phyloP scores from a whole-genome alignment of 345 rosid genomes.

The Boechera retrofracta region DNA sequence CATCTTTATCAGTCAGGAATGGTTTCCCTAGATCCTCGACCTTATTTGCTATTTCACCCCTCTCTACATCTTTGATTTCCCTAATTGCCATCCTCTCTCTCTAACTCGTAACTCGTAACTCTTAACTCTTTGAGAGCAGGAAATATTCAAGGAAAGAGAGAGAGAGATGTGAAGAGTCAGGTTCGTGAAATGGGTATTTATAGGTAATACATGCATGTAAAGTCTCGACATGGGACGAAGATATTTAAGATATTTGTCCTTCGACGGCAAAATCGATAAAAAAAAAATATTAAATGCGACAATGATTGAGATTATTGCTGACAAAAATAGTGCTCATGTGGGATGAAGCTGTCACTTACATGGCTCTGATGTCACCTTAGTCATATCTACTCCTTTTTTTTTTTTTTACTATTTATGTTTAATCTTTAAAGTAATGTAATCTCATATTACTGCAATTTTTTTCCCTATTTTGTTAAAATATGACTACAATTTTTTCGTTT shows the following conservation, averaged over 20 bases:
- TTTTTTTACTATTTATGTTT: background rate
- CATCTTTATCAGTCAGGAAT: slow-evolving; percentile 43
- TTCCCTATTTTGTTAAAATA: too few species aligned
- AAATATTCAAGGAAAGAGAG: background rate
- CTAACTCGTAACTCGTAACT: background rate
- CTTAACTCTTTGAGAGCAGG: slow-evolving; percentile 11
- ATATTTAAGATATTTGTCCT: slow-evolving; percentile 46
- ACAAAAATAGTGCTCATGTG: slow-evolving; percentile 38
- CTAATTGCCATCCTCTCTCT: slow-evolving; percentile 51
- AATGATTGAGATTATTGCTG: slow-evolving; percentile 33
- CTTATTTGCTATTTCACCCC: slow-evolving; percentile 47
- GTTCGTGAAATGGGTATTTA: slow-evolving; percentile 34
- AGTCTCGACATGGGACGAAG: slow-evolving; percentile 35
- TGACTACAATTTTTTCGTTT: too few species aligned
- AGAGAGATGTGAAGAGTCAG: slow-evolving; percentile 33
- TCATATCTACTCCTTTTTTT: background rate
- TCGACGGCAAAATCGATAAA: slow-evolving; percentile 31
- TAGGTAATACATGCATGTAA: slow-evolving; percentile 23
- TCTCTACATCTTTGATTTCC: slow-evolving; percentile 55
- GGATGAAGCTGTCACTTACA: slow-evolving; percentile 44
- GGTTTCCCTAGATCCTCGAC: slow-evolving; percentile 56
- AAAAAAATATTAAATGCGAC: background rate
- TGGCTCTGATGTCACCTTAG: slow-evolving; percentile 1
- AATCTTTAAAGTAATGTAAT: background rate
- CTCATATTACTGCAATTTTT: background rate